These are phyloP conservation scores for Phylloporus arenicola DNA, from an alignment of 768 basidiomycete genomes.

Conservation along the genomic window DNA sequence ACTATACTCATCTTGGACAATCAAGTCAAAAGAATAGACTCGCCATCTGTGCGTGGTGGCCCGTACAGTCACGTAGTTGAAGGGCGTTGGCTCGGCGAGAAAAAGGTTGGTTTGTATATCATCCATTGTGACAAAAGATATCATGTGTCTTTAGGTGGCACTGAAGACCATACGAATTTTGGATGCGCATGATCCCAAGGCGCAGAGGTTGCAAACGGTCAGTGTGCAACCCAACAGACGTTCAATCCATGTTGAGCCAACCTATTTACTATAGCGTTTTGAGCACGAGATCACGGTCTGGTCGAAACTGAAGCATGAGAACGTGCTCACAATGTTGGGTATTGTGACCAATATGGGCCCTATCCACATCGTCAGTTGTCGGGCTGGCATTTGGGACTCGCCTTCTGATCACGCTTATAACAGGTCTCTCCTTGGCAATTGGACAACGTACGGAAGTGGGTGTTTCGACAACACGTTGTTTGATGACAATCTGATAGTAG, in stretches of 20 bases:
- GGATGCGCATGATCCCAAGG: slow-evolving; percentile 38
- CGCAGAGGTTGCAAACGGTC: slow-evolving; percentile 37
- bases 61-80: slow-evolving; percentile 51
- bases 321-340: slow-evolving; percentile 46
- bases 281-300: slow-evolving; percentile 53
- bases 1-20: slow-evolving; percentile 48
- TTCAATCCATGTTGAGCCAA: background rate
- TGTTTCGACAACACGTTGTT: background rate
- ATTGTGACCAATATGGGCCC: slow-evolving; percentile 50
- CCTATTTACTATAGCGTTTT: slow-evolving; percentile 38
- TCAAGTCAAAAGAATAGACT: slow-evolving; percentile 38
- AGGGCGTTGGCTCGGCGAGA: slow-evolving; percentile 50
- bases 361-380: slow-evolving; percentile 41
- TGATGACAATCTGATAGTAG: background rate
- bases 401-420: background rate
- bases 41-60: slow-evolving; percentile 44
- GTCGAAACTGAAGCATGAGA: slow-evolving; percentile 45
- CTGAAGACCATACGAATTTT: slow-evolving; percentile 49
- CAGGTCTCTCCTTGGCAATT: slow-evolving; percentile 63
- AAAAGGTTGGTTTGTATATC: slow-evolving; percentile 36
- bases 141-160: slow-evolving; percentile 40
- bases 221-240: background rate
- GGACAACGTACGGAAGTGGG: slow-evolving; percentile 50
- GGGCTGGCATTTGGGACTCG: background rate
- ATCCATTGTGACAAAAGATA: background rate